Percentiles rank a stretch among this genome's conserved stretches.
Evolutionary conservation across 2,329 filamentous ascomycete genomes (phyloP).

Genomic region (Neofusicoccum sp.): DNA sequence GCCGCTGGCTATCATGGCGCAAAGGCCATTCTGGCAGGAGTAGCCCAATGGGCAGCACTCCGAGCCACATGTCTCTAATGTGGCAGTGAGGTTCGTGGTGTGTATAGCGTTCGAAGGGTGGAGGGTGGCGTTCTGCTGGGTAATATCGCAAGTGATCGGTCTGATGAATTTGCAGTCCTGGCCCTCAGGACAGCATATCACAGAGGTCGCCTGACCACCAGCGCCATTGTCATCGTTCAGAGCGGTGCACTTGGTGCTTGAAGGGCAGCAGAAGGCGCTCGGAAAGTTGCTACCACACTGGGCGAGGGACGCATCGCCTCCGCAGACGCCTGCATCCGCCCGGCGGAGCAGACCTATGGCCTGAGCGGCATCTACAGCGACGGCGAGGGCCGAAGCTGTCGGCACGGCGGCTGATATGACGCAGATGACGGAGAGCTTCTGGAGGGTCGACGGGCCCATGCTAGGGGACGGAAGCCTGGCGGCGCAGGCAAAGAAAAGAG

Average conservation of each 20-base stretch:
- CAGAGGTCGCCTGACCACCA: slow-evolving; percentile 46
- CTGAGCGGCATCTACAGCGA: slow-evolving; percentile 29
- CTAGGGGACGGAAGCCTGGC: slow-evolving; percentile 14
- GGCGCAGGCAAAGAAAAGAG: background rate
- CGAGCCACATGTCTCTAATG: slow-evolving; percentile 60
- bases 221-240: slow-evolving; percentile 63
- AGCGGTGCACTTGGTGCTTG: slow-evolving; percentile 57
- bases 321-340: slow-evolving; percentile 49
- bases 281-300: slow-evolving; percentile 62
- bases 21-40: slow-evolving; percentile 58
- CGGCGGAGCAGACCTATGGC: slow-evolving; percentile 35
- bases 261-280: slow-evolving; percentile 67
- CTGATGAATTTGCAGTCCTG: slow-evolving; percentile 62
- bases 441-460: slow-evolving; percentile 38
- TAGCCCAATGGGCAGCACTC: slow-evolving; percentile 75
- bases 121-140: slow-evolving; percentile 60
- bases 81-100: slow-evolving; percentile 60
- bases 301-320: slow-evolving; percentile 49
- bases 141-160: slow-evolving; percentile 66
- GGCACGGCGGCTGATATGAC: slow-evolving; percentile 31
- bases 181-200: slow-evolving; percentile 69
- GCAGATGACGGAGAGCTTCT: slow-evolving; percentile 36
- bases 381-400: slow-evolving; percentile 27
- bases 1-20: slow-evolving; percentile 38
- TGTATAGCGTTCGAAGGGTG: slow-evolving; percentile 65